These are phyloP conservation scores for Caryocar brasiliense DNA, from an alignment of 441 rosid genomes.

Conservation along the genomic window DNA sequence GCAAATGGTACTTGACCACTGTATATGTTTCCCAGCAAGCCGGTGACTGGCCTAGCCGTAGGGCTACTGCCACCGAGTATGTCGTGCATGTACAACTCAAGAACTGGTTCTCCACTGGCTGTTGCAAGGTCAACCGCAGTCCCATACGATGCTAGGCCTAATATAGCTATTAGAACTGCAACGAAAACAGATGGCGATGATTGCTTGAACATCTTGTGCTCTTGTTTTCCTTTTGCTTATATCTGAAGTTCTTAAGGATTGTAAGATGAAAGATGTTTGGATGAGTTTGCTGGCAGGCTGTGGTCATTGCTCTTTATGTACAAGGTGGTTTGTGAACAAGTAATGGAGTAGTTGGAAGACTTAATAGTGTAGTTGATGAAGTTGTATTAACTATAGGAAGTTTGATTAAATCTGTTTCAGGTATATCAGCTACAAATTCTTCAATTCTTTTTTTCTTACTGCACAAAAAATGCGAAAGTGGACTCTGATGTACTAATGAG, in stretches of 20 bases:
- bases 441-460: neutral
- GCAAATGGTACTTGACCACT: conserved; percentile 89
- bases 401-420: conserved; percentile 4
- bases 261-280: conserved; percentile 5
- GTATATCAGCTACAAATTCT: neutral
- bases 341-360: conserved; percentile 26
- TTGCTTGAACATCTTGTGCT: conserved; percentile 32
- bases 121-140: conserved; percentile 33
- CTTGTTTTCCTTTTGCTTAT: no score
- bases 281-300: conserved; percentile 11
- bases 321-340: neutral
- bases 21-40: conserved; percentile 82
- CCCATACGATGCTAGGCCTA: conserved; percentile 9
- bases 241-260: conserved; percentile 2
- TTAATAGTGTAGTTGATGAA: conserved; percentile 31
- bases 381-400: conserved; percentile 3
- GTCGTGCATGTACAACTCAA: conserved; percentile 89
- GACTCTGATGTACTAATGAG: neutral
- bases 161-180: conserved; percentile 14
- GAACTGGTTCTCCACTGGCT: conserved; percentile 32
- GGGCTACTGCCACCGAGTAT: conserved; percentile 79
- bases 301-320: conserved; percentile 18
- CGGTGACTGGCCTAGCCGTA: conserved; percentile 78
- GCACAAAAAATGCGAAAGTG: neutral
- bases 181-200: conserved; percentile 19